Evolutionary conservation across 345 rosid genomes (phyloP).

Genomic region (Gossypioides kirkii): DNA sequence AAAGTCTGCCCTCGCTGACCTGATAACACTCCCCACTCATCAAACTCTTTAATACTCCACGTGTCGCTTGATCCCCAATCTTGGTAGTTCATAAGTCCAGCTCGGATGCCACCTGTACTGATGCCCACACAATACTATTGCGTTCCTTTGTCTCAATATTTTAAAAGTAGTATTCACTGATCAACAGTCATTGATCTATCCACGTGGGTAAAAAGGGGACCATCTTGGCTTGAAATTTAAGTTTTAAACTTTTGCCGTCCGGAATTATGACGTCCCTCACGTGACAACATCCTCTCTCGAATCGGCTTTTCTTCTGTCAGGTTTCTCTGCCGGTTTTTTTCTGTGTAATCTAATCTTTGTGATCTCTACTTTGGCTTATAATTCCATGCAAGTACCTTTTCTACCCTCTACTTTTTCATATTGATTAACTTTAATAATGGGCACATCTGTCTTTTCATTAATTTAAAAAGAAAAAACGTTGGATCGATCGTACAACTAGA

Average conservation of each 20-base stretch:
- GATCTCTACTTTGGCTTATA: neutral
- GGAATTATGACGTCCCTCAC: conserved; percentile 24
- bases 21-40: neutral
- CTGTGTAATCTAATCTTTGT: conserved; percentile 9
- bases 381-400: neutral
- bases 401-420: neutral
- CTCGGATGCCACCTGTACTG: conserved; percentile 43
- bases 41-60: conserved; percentile 22
- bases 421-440: neutral
- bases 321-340: conserved; percentile 16
- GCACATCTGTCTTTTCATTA: neutral
- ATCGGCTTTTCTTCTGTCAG: conserved; percentile 21
- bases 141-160: conserved; percentile 50
- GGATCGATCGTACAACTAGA: neutral
- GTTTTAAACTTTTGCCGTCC: conserved; percentile 30
- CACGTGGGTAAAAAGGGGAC: conserved; percentile 28
- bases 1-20: neutral
- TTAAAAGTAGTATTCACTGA: neutral
- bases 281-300: conserved; percentile 26
- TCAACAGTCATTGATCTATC: conserved; percentile 20
- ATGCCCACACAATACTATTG: conserved; percentile 21
- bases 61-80: conserved; percentile 29
- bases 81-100: conserved; percentile 43
- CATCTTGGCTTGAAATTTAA: conserved; percentile 22
- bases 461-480: neutral